Conservation (phyloP, 108 stramenopile genomes). For the Cyclotella kingstonii region DNA sequence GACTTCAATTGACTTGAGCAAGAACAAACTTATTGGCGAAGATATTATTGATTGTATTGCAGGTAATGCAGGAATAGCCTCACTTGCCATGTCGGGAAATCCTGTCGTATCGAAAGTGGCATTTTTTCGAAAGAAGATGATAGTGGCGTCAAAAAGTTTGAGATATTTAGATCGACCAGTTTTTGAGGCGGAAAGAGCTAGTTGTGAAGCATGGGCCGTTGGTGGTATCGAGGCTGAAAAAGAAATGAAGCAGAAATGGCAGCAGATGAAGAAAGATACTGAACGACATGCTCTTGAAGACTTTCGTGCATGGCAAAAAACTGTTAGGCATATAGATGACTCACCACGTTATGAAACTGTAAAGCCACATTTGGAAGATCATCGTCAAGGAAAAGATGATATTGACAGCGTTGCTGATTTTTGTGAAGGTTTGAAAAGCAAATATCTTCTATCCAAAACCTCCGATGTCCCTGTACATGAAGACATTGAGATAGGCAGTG, state of each 20-base stretch:
- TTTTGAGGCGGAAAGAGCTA: slow-evolving; percentile 62
- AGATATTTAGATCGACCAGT: slow-evolving; percentile 78
- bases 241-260: slow-evolving; percentile 28
- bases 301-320: slow-evolving; percentile 47
- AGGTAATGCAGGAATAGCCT: slow-evolving; percentile 23
- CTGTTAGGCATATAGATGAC: slow-evolving; percentile 10
- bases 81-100: slow-evolving; percentile 54
- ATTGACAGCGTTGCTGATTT: neutral
- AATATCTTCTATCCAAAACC: neutral
- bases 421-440: neutral
- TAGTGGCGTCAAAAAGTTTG: slow-evolving; percentile 51
- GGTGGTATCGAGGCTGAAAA: slow-evolving; percentile 66
- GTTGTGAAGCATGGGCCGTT: slow-evolving; percentile 55
- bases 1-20: slow-evolving; percentile 46
- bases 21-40: slow-evolving; percentile 49
- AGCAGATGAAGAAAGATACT: slow-evolving; percentile 28
- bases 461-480: neutral
- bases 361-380: neutral
- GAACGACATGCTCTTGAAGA: slow-evolving; percentile 30
- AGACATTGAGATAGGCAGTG: too few species aligned
- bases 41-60: slow-evolving; percentile 38
- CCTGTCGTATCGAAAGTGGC: slow-evolving; percentile 41
- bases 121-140: slow-evolving; percentile 71
- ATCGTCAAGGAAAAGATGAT: too few species aligned
- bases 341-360: slow-evolving; percentile 5